Evolutionary conservation across 345 rosid genomes (phyloP).

Genomic region (Orychophragmus violaceus): DNA sequence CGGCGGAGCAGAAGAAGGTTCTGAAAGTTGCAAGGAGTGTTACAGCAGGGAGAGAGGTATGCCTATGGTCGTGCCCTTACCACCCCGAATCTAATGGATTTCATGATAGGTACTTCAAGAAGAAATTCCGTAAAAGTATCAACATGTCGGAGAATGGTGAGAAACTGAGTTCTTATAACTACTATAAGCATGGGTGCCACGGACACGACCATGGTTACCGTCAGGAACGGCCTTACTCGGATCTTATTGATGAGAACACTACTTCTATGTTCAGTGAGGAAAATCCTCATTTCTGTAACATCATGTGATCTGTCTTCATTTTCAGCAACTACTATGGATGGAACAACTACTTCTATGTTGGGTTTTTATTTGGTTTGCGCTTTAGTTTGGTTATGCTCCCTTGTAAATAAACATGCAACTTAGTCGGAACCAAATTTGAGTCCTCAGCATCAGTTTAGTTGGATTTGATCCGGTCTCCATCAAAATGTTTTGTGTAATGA

Average conservation of each 20-base stretch:
- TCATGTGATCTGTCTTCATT: conserved; percentile 36
- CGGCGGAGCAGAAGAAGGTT: conserved; percentile 54
- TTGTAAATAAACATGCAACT: not conserved
- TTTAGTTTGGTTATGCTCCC: not conserved
- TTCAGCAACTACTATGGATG: not conserved
- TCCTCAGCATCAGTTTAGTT: not conserved
- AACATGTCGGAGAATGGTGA: conserved; percentile 21
- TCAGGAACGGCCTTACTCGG: conserved; percentile 35
- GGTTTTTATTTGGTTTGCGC: too few relatives aligned
- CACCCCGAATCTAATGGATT: conserved; percentile 42
- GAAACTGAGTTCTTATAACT: conserved; percentile 43
- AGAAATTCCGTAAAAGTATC: not conserved
- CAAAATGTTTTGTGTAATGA: not conserved
- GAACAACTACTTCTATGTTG: too few relatives aligned
- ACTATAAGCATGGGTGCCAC: conserved; percentile 42
- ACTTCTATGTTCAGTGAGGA: conserved; percentile 62
- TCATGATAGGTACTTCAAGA: conserved; percentile 14
- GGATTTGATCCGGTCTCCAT: not conserved
- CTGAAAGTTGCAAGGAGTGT: conserved; percentile 49
- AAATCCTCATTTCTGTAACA: conserved; percentile 68
- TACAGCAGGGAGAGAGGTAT: conserved; percentile 49
- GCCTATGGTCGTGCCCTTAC: conserved; percentile 67
- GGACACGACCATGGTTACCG: conserved; percentile 41
- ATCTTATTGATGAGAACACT: conserved; percentile 34
- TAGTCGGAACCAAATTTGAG: not conserved